Evolutionary conservation across 768 basidiomycete genomes (phyloP), one percentile per base, ranked within the genome.

Genomic region (Collybia nuda): DNA sequence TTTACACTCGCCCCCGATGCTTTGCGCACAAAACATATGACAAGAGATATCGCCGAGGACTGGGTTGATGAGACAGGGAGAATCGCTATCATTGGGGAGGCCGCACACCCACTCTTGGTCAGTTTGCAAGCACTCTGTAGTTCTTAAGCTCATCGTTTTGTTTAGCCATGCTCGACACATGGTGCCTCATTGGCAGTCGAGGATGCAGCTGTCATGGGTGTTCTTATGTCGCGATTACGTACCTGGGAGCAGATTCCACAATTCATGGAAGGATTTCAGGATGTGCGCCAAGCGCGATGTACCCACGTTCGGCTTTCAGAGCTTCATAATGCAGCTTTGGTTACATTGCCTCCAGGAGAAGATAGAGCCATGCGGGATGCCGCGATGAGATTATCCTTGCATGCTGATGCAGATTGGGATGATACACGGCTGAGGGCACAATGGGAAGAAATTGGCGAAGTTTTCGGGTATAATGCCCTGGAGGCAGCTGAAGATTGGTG

Each of bases 401-500:
- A 32, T 12, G 18, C 40, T 5, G 47, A 48, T 39, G 57, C 67
- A 40, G 60, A 68, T 18, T 77, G 73, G 68, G 71, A 74, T 51
- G 74, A 75, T 21, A 66, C 64, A 11, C 57, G 66, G 42, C 56
- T 79, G 35, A 61, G 68, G 50, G 65, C 62, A 4, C 74, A 80
- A 55, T 82, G 79, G 72, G 77, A 80, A 29, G 69, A 70, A 42
- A 69, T 79, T 41, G 69, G 70, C 12, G 73, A 66, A 35, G 59
- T 79, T 23, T 82, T 80, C 53, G 71, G 70, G 19, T 81, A 82
- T 51, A 70, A 78, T 55, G 77, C 79, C 5, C 61, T 67, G 40
- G 80, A 81, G 35, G 74, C 74, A 8, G 79, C 79, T 1, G 79
- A 80, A 40, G 78, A 79, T 51, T 82, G 80, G 81, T 82, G 81